phyloP scores from a whole-genome alignment of 208 protist genomes.

The Crithidia bombi region DNA sequence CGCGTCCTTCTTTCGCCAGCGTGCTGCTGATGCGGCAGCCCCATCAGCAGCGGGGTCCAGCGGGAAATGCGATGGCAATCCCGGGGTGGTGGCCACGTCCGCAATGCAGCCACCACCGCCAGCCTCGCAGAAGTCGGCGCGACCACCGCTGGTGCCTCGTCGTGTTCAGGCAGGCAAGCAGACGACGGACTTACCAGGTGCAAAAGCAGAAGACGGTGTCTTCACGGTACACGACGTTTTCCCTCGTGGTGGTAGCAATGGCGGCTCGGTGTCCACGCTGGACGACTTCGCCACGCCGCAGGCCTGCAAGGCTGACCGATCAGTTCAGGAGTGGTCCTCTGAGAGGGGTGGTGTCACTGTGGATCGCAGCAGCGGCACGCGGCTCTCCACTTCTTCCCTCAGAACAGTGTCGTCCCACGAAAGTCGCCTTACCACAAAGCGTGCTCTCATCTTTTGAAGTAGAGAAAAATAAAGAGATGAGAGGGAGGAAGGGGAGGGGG shows the following conservation, averaged over 20 bases:
- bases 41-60: not conserved
- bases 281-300: constrained; percentile 10
- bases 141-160: constrained; percentile 6
- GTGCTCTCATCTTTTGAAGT: constrained; percentile 8
- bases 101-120: not conserved
- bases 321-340: constrained; percentile 8
- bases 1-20: constrained; percentile 10
- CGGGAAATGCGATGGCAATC: not conserved
- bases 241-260: not conserved
- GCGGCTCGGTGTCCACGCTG: not conserved
- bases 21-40: not conserved
- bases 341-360: constrained; percentile 13
- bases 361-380: constrained; percentile 1
- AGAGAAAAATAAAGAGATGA: not conserved
- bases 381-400: not conserved
- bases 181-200: not conserved
- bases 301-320: not conserved
- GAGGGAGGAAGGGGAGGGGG: too few species aligned
- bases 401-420: constrained; percentile 4
- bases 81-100: not conserved
- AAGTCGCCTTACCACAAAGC: not conserved
- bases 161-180: not conserved
- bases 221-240: constrained; percentile 14
- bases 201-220: not conserved
- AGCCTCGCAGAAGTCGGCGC: not conserved